A percentile compares a stretch with the other conserved stretches of the same genome.
These are phyloP conservation scores for Globisporangium echinulatum DNA, from an alignment of 352 stramenopile genomes.

Conservation along the genomic window DNA sequence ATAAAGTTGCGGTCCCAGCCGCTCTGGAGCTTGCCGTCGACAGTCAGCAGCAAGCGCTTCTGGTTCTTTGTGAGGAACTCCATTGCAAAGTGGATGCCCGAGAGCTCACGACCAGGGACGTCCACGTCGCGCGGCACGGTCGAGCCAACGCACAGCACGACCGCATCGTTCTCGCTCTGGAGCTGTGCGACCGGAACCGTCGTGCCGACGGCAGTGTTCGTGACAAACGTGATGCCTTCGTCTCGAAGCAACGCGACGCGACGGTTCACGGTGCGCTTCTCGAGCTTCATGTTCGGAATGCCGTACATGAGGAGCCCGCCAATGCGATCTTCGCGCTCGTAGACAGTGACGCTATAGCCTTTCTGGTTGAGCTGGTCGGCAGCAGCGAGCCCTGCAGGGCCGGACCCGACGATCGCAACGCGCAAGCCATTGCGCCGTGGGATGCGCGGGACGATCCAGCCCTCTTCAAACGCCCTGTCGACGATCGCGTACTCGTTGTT, in stretches of 20 bases:
- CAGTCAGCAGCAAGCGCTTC: conserved; percentile 93
- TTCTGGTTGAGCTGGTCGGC: conserved; percentile 98
- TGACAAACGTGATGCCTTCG: conserved; percentile 97
- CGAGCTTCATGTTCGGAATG: conserved; percentile 99
- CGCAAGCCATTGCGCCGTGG: conserved; percentile 92
- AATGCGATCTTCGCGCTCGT: conserved; percentile 94
- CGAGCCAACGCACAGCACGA: conserved; percentile 93
- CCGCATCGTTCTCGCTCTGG: conserved; percentile 80
- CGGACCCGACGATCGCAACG: conserved; percentile 94
- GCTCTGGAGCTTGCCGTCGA: conserved; percentile 94
- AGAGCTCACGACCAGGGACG: conserved; percentile 84
- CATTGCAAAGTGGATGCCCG: conserved; percentile 96
- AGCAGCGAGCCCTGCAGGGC: conserved; percentile 87
- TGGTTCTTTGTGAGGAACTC: conserved; percentile 98
- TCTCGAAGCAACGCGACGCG: conserved; percentile 92
- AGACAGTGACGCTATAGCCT: conserved; percentile 96
- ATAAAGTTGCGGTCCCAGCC: conserved; percentile 94
- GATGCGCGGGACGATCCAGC: conserved; percentile 92
- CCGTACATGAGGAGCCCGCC: conserved; percentile 97
- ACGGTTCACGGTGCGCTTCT: conserved; percentile 95
- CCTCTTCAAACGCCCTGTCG: conserved; percentile 94
- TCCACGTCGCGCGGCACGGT: conserved; percentile 94
- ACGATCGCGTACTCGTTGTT: conserved; percentile 99
- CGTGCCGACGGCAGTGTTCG: conserved; percentile 90
- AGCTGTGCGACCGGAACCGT: conserved; percentile 78